A percentile compares a stretch with the other conserved stretches of the same genome.
These are phyloP conservation scores for Debaryomyces hansenii DNA, from an alignment of 805 yeast species.

Conservation along the genomic window DNA sequence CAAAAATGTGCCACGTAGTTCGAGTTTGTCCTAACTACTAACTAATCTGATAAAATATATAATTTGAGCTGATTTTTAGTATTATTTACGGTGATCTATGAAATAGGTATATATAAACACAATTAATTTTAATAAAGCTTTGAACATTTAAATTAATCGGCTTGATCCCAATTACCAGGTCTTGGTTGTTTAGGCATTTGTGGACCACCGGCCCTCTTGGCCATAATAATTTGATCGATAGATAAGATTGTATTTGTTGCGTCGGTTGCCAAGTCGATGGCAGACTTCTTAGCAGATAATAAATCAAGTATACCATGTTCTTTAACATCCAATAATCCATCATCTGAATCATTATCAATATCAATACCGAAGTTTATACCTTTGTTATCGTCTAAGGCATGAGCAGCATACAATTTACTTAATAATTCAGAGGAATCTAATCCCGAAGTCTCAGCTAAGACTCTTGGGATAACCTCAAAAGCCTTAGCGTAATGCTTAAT, in stretches of 20 bases:
- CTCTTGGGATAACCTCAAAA: constrained; percentile 90
- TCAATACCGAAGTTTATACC: constrained; percentile 65
- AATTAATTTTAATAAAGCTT: not conserved
- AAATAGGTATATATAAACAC: not conserved
- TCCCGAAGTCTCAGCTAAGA: constrained; percentile 93
- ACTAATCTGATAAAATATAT: not conserved
- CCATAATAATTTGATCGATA: constrained; percentile 97
- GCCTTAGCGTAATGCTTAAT: constrained; percentile 93
- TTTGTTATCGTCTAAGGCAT: constrained; percentile 49
- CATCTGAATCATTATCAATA: constrained; percentile 55
- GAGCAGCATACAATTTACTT: constrained; percentile 86
- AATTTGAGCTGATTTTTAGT: not conserved
- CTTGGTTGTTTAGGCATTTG: constrained; percentile 73
- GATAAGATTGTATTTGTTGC: constrained; percentile 89
- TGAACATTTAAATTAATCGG: constrained; percentile 49
- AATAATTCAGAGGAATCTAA: constrained; percentile 86
- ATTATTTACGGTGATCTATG: not conserved
- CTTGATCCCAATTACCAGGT: constrained; percentile 97
- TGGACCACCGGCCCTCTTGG: constrained; percentile 99
- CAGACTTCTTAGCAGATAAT: constrained; percentile 76
- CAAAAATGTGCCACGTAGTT: no score
- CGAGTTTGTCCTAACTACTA: no score
- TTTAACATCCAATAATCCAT: constrained; percentile 70
- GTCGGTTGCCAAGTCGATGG: constrained; percentile 91
- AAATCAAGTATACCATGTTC: constrained; percentile 76